A percentile compares a stretch with the other conserved stretches of the same genome.
These are phyloP conservation scores for Xylaria digitata DNA, from an alignment of 2,329 filamentous ascomycete species.

Conservation along the genomic window DNA sequence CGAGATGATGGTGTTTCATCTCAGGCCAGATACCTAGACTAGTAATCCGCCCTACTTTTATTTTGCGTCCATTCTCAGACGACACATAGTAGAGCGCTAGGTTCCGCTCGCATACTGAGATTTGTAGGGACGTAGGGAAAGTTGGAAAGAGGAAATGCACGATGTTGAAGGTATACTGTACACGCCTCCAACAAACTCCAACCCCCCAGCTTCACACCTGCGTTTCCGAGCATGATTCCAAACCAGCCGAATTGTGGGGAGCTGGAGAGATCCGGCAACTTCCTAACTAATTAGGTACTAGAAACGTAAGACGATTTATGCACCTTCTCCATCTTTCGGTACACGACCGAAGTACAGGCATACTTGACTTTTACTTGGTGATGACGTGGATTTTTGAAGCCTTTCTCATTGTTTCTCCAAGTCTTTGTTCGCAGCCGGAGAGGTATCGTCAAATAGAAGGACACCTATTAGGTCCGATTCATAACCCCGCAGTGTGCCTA, in stretches of 20 bases:
- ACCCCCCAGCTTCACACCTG: slow-evolving; percentile 18
- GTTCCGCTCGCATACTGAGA: background rate
- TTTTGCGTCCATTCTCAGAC: background rate
- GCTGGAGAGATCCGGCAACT: slow-evolving; percentile 34
- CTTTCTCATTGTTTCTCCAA: slow-evolving; percentile 19
- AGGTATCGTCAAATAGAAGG: background rate
- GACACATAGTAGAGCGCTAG: background rate
- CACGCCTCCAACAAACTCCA: slow-evolving; percentile 27
- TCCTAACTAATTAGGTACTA: slow-evolving; percentile 18
- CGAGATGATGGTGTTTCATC: background rate
- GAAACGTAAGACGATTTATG: slow-evolving; percentile 29
- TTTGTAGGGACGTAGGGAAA: background rate
- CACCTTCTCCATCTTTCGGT: slow-evolving; percentile 16
- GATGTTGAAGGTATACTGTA: slow-evolving; percentile 13
- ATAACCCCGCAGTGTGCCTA: slow-evolving; percentile 31
- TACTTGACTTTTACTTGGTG: slow-evolving; percentile 12
- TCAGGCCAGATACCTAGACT: slow-evolving; percentile 3
- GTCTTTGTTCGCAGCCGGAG: slow-evolving; percentile 22
- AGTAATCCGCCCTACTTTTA: background rate
- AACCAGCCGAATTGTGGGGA: slow-evolving; percentile 33
- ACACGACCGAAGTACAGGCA: slow-evolving; percentile 4
- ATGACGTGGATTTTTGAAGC: slow-evolving; percentile 17
- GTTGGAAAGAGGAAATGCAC: background rate
- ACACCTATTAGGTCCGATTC: slow-evolving; percentile 16
- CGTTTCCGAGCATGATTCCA: slow-evolving; percentile 25